phyloP scores from a whole-genome alignment of 495 filamentous ascomycete species.

The Ramalina intermedia region DNA sequence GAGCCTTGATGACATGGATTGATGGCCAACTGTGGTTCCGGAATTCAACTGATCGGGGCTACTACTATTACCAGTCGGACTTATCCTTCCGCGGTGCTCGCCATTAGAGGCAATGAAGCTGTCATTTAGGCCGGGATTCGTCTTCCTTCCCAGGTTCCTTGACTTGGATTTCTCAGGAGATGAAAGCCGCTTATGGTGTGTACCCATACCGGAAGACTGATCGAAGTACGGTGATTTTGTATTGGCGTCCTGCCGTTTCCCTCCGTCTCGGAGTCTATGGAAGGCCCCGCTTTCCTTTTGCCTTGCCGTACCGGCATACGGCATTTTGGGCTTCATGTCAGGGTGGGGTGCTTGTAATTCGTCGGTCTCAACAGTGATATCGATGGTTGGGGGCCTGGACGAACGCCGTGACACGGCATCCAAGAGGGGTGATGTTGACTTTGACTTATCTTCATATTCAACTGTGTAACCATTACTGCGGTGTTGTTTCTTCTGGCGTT shows the following conservation, averaged over 20 bases:
- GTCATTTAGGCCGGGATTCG: background rate
- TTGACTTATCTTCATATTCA: no score
- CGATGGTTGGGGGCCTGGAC: background rate
- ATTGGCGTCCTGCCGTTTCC: background rate
- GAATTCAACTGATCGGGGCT: constrained; percentile 1
- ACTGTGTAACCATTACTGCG: no score
- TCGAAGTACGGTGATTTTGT: background rate
- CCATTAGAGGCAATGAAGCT: background rate
- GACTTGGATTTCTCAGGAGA: background rate
- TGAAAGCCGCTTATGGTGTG: background rate
- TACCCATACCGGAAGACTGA: background rate
- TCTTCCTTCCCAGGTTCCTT: background rate
- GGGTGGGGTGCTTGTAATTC: background rate
- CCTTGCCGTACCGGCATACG: no score
- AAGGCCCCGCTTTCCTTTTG: no score
- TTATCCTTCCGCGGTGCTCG: background rate
- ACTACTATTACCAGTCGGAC: background rate
- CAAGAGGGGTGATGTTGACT: no score
- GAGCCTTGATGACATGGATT: background rate
- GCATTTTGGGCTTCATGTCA: no score
- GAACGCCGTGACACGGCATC: background rate
- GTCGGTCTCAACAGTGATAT: constrained; percentile 4
- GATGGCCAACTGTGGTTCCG: background rate
- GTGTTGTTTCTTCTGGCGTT: constrained; percentile 1
- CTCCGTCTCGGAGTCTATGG: background rate